Conservation (phyloP, 2,329 filamentous ascomycete genomes). For the Macrophomina pseudophaseolina region DNA sequence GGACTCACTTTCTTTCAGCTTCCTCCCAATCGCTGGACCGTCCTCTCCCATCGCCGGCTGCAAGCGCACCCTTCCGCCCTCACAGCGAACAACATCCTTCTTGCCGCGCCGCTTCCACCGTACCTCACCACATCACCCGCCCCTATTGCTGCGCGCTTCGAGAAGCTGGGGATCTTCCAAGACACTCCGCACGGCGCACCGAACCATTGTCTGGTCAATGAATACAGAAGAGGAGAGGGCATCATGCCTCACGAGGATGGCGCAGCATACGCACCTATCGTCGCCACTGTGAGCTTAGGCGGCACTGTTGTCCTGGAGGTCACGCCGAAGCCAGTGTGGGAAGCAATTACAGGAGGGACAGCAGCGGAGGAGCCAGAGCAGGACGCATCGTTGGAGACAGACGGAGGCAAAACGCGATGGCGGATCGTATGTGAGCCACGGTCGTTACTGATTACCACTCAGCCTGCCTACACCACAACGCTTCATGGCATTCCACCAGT, state of each 20-base stretch:
- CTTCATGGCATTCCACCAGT: conserved; percentile 76
- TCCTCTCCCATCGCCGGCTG: conserved; percentile 84
- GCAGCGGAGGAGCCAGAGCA: background rate
- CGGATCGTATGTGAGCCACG: conserved; percentile 82
- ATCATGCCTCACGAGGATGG: conserved; percentile 99
- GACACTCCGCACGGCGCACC: conserved; percentile 74
- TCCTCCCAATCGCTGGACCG: conserved; percentile 72
- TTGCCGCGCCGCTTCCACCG: conserved; percentile 73
- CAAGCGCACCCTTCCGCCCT: conserved; percentile 90
- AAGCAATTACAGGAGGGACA: conserved; percentile 55
- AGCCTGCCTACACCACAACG: conserved; percentile 69
- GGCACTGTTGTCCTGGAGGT: conserved; percentile 79
- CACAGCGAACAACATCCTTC: conserved; percentile 73
- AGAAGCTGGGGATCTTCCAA: conserved; percentile 48
- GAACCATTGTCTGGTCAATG: conserved; percentile 94
- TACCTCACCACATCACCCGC: conserved; percentile 66
- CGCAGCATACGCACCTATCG: conserved; percentile 81
- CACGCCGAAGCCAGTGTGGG: conserved; percentile 53
- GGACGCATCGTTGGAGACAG: background rate
- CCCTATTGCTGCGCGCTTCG: conserved; percentile 68
- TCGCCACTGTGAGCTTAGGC: conserved; percentile 88
- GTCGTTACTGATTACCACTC: conserved; percentile 75
- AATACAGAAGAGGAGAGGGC: conserved; percentile 85
- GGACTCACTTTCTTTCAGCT: conserved; percentile 42
- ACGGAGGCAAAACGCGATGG: background rate